phyloP scores from a whole-genome alignment of 768 basidiomycete genomes.

The Agaricus bisporus region DNA sequence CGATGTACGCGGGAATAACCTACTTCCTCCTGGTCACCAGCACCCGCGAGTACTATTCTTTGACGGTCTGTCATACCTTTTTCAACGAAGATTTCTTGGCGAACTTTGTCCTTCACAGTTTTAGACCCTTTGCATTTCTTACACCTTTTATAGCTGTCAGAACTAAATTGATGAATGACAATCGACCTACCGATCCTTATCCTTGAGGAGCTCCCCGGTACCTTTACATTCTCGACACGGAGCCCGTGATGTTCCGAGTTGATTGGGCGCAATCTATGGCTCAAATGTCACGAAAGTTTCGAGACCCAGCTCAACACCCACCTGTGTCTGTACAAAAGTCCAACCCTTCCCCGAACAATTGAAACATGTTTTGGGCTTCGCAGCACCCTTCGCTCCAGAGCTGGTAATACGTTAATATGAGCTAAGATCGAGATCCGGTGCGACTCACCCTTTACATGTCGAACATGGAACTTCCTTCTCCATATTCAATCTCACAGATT shows the following conservation, averaged over 20 bases:
- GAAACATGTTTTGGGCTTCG: slow-evolving; percentile 79
- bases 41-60: slow-evolving; percentile 83
- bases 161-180: slow-evolving; percentile 7
- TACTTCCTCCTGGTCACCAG: slow-evolving; percentile 87
- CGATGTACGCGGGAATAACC: slow-evolving; percentile 8
- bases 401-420: slow-evolving; percentile 30
- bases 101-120: slow-evolving; percentile 81
- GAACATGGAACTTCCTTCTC: slow-evolving; percentile 80
- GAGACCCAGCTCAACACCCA: slow-evolving; percentile 16
- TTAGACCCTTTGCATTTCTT: slow-evolving; percentile 93
- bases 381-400: slow-evolving; percentile 73
- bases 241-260: slow-evolving; percentile 39
- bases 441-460: slow-evolving; percentile 69
- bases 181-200: slow-evolving; percentile 69
- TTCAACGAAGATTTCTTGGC: slow-evolving; percentile 82
- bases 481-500: slow-evolving; percentile 81
- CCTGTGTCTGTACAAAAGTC: slow-evolving; percentile 54
- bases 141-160: slow-evolving; percentile 47
- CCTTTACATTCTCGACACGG: slow-evolving; percentile 70
- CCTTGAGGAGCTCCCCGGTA: slow-evolving; percentile 63
- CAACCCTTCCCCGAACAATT: slow-evolving; percentile 84
- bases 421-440: slow-evolving; percentile 1
- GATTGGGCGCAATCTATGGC: background rate
- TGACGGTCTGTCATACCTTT: slow-evolving; percentile 82
- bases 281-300: background rate